A percentile compares a stretch with the other conserved stretches of the same genome.
These are phyloP conservation scores for Termitomyces sp. DNA, from an alignment of 768 basidiomycete species.

Conservation along the genomic window DNA sequence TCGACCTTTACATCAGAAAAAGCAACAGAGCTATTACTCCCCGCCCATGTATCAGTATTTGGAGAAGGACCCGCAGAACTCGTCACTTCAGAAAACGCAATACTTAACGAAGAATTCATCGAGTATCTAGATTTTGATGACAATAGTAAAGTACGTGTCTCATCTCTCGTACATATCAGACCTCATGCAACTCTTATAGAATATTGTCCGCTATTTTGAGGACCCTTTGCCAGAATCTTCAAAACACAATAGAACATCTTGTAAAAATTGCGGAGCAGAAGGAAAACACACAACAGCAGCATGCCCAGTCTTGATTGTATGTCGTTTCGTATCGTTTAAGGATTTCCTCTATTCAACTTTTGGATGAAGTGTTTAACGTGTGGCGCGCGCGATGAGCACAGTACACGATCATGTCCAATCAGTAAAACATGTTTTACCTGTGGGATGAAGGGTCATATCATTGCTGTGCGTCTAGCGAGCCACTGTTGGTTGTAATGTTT, in stretches of 20 bases:
- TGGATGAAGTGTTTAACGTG: conserved; percentile 66
- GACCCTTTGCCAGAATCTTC: conserved; percentile 32
- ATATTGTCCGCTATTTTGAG: conserved; percentile 63
- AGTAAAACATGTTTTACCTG: conserved; percentile 77
- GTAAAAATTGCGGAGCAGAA: conserved; percentile 75
- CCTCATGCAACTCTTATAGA: conserved; percentile 24
- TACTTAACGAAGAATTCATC: conserved; percentile 61
- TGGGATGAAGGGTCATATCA: conserved; percentile 82
- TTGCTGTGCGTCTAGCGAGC: conserved; percentile 37
- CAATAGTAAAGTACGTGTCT: conserved; percentile 37
- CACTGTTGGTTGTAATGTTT: not conserved
- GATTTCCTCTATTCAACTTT: not conserved
- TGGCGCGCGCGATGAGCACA: conserved; percentile 75
- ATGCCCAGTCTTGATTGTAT: conserved; percentile 70
- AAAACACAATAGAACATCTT: conserved; percentile 47
- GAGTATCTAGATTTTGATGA: conserved; percentile 76
- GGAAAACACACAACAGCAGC: conserved; percentile 61
- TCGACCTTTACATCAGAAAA: conserved; percentile 13
- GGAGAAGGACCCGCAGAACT: conserved; percentile 41
- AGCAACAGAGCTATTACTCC: conserved; percentile 42
- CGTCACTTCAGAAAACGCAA: conserved; percentile 30
- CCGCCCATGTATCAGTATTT: conserved; percentile 63
- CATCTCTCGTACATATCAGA: not conserved
- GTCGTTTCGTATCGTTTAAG: conserved; percentile 17
- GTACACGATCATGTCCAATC: conserved; percentile 72